Percentiles rank a stretch among this genome's conserved stretches.
Conservation (phyloP, 2,329 filamentous ascomycete species). For the Phyllosticta citrichinensis region DNA sequence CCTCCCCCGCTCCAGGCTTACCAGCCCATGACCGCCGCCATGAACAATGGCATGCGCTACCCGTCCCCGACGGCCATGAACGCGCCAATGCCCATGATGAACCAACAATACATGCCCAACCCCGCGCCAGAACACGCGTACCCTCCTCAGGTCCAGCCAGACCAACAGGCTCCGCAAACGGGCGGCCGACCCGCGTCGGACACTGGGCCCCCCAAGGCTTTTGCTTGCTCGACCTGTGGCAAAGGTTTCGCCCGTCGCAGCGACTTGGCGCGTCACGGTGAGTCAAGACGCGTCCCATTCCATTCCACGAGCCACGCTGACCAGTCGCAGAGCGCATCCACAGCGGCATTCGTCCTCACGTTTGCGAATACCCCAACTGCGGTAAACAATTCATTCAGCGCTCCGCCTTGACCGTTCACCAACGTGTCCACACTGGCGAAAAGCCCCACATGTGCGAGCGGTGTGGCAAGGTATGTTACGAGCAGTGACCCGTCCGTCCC, state of each 20-base stretch:
- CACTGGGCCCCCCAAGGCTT: slow-evolving; percentile 58
- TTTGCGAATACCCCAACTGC: slow-evolving; percentile 81
- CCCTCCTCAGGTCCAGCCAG: slow-evolving; percentile 22
- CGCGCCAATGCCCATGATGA: slow-evolving; percentile 44
- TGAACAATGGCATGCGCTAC: slow-evolving; percentile 44
- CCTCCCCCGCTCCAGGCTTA: slow-evolving; percentile 42
- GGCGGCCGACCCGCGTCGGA: slow-evolving; percentile 35
- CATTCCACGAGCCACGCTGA: slow-evolving; percentile 17
- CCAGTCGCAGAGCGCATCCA: slow-evolving; percentile 73
- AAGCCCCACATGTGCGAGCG: slow-evolving; percentile 97
- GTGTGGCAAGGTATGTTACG: slow-evolving; percentile 71
- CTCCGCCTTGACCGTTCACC: slow-evolving; percentile 89
- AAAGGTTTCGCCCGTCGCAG: slow-evolving; percentile 91
- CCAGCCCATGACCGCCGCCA: slow-evolving; percentile 38
- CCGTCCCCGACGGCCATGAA: slow-evolving; percentile 43
- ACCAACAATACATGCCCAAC: slow-evolving; percentile 45
- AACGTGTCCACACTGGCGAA: slow-evolving; percentile 91
- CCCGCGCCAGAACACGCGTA: slow-evolving; percentile 37
- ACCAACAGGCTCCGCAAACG: slow-evolving; percentile 26
- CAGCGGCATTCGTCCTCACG: slow-evolving; percentile 79
- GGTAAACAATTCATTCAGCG: slow-evolving; percentile 97
- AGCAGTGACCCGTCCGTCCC: neutral
- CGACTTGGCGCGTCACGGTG: slow-evolving; percentile 91
- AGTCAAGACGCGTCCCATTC: slow-evolving; percentile 26
- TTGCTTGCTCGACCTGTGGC: slow-evolving; percentile 77